Base-by-base conservation (phyloP, 768 basidiomycete genomes). In the Suillus subalutaceus region DNA sequence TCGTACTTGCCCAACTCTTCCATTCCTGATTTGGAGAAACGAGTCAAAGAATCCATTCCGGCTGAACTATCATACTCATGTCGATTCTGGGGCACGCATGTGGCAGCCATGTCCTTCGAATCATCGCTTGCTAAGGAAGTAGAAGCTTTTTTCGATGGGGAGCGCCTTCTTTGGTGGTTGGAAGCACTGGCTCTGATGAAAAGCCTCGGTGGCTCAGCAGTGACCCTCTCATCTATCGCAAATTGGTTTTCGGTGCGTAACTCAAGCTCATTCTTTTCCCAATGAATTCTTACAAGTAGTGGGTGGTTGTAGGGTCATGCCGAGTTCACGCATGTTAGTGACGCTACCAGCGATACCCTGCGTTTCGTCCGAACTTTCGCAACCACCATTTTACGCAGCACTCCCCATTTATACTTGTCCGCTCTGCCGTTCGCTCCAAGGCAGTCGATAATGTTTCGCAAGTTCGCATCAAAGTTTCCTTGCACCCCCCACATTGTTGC, bases 1-100 rank as follows among this genome's bases (percentile, higher is more conserved):
- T 79, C 79, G 7, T 70, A 76, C 58, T 7, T 67, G 0, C 53
- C 30, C 15, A 77, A 79, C 43, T 20, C 62, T 3, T 68, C 75
- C 16, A 52, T 78, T 5, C 61, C 63, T 0, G 69, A 71, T 5
- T 55, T 70, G 3, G 26, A 60, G 1, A 15, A 38, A 3, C 65
- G 64, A 6, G 69, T 77, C 10, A 53, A 70, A 7, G 46, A 64
- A 0, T 58, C 38, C 13, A 79, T 80, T 30, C 55, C 77, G 1
- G 35, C 68, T 8, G 59, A 70, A 2, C 63, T 80, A 18, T 68
- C 66, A 1, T 79, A 80, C 66, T 67, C 78, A 30, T 77, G 79
- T 66, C 64, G 66, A 23, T 78, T 67, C 50, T 80, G 78, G 77
- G 73, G 66, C 1, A 66, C 72, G 41, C 80, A 80, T 67, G 57